A percentile compares a stretch with the other conserved stretches of the same genome.
phyloP scores from a whole-genome alignment of 1,284 basidiomycete genomes.

The Ustilago shanxiensis region DNA sequence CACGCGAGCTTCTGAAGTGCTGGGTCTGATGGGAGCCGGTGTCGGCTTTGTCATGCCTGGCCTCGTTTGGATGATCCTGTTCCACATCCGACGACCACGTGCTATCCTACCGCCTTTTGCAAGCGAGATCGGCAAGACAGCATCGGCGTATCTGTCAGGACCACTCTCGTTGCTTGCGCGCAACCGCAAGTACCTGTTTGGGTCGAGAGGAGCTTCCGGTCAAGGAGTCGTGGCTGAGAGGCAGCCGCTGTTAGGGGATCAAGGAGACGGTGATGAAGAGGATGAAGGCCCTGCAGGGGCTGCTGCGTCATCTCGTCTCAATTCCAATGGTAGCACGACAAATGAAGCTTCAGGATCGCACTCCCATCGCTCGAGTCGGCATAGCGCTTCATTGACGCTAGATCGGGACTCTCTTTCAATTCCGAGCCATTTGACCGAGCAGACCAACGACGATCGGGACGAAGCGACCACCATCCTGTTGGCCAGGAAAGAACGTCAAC shows the following conservation, averaged over 20 bases:
- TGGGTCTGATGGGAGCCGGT: slow-evolving; percentile 62
- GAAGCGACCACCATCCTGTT: slow-evolving; percentile 64
- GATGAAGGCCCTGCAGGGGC: not conserved
- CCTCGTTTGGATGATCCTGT: slow-evolving; percentile 66
- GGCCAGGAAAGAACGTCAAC: slow-evolving; percentile 64
- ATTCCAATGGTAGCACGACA: not conserved
- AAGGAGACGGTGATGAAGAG: slow-evolving; percentile 3
- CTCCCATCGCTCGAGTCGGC: slow-evolving; percentile 15
- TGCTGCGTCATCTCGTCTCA: not conserved
- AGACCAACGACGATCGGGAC: slow-evolving; percentile 44
- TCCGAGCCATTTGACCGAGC: slow-evolving; percentile 51
- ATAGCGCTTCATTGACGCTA: slow-evolving; percentile 9
- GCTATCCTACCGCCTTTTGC: slow-evolving; percentile 62
- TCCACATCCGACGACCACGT: slow-evolving; percentile 62
- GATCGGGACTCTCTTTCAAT: slow-evolving; percentile 30
- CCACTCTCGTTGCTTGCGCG: slow-evolving; percentile 54
- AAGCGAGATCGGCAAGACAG: slow-evolving; percentile 48
- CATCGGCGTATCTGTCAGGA: slow-evolving; percentile 46
- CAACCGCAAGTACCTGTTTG: slow-evolving; percentile 41
- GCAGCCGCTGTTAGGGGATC: slow-evolving; percentile 43
- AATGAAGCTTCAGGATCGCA: not conserved
- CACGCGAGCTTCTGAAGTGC: slow-evolving; percentile 56
- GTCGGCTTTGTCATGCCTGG: slow-evolving; percentile 67
- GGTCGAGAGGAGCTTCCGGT: slow-evolving; percentile 25
- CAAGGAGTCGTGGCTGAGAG: slow-evolving; percentile 19